A percentile compares a stretch with the other conserved stretches of the same genome.
phyloP scores from a whole-genome alignment of 345 rosid genomes.

The Linum trigynum region DNA sequence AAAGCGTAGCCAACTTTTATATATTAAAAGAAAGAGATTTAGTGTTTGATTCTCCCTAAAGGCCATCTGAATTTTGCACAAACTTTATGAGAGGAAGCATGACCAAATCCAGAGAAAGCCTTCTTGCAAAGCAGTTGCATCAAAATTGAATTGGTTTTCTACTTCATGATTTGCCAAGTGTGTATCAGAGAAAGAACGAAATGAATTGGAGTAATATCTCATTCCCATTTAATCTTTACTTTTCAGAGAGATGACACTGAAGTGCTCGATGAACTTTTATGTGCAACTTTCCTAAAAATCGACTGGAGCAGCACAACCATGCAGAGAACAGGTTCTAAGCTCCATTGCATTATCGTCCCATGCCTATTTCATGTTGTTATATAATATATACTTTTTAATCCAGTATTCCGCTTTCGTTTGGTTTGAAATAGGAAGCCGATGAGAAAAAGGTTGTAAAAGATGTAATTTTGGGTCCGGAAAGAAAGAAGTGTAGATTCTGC shows the following conservation, averaged over 20 bases:
- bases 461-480: slow-evolving; percentile 56
- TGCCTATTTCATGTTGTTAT: background rate
- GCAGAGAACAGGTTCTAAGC: slow-evolving; percentile 49
- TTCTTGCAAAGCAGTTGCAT: too few species aligned
- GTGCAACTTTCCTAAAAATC: slow-evolving; percentile 45
- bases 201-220: background rate
- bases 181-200: too few species aligned
- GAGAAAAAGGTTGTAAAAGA: slow-evolving; percentile 62
- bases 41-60: too few species aligned
- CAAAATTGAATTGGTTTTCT: too few species aligned
- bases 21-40: too few species aligned
- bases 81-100: too few species aligned
- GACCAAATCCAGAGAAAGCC: too few species aligned
- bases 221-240: background rate
- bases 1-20: too few species aligned
- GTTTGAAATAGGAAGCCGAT: slow-evolving; percentile 44
- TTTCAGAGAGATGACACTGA: slow-evolving; percentile 67
- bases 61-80: too few species aligned
- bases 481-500: slow-evolving; percentile 62
- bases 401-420: background rate
- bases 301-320: slow-evolving; percentile 56
- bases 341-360: slow-evolving; percentile 12
- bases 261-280: slow-evolving; percentile 70
- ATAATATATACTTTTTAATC: background rate
- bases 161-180: too few species aligned